Evolutionary conservation across 306 rosid genomes (phyloP).

Genomic region (Begonia fuchsioides): DNA sequence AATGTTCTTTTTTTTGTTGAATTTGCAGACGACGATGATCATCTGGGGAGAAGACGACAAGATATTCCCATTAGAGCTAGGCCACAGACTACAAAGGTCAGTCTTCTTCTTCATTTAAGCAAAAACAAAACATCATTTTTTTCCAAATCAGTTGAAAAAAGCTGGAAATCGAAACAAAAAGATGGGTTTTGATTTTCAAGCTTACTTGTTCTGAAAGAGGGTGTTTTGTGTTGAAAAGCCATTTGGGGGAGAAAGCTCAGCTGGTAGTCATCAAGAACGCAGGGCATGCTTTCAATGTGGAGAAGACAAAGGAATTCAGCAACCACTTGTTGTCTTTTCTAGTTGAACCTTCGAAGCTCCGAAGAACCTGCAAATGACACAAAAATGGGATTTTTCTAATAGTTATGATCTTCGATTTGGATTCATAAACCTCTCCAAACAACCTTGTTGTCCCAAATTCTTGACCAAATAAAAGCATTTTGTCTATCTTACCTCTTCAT

Average conservation of each 20-base stretch:
- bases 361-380: neutral
- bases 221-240: constrained; percentile 18
- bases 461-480: too few species aligned
- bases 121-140: too few species aligned
- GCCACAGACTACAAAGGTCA: constrained; percentile 55
- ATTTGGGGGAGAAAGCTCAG: constrained; percentile 47
- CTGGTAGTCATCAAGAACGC: constrained; percentile 46
- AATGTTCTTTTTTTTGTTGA: neutral
- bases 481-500: too few species aligned
- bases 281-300: constrained; percentile 50
- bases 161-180: too few species aligned
- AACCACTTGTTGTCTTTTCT: constrained; percentile 37
- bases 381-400: too few species aligned
- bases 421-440: too few species aligned
- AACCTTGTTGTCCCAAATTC: too few species aligned
- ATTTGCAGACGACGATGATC: constrained; percentile 50
- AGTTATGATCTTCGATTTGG: too few species aligned
- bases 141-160: too few species aligned
- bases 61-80: constrained; percentile 59
- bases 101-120: neutral
- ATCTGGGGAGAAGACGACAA: constrained; percentile 79
- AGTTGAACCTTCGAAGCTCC: neutral
- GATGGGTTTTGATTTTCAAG: too few species aligned
- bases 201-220: too few species aligned
- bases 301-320: constrained; percentile 42